A percentile compares a stretch with the other conserved stretches of the same genome.
phyloP scores from a whole-genome alignment of 257 asterid species.

The Phtheirospermum japonicum region DNA sequence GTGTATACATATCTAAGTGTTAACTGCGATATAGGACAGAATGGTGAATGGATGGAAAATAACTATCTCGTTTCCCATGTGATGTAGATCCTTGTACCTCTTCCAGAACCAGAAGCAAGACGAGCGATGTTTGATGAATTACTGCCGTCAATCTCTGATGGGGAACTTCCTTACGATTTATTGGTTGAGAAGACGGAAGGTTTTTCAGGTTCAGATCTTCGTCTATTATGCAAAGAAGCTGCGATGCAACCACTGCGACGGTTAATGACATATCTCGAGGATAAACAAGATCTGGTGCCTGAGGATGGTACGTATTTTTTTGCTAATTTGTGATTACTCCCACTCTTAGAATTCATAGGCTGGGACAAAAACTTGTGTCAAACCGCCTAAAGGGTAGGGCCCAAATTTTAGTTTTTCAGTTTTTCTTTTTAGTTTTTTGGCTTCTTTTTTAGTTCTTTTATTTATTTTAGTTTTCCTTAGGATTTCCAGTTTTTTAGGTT shows the following conservation, averaged over 20 bases:
- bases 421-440: too few relatives aligned
- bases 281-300: conserved; percentile 54
- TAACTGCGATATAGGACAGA: conserved; percentile 2
- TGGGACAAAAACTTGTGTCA: too few relatives aligned
- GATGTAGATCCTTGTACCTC: conserved; percentile 86
- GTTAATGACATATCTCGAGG: conserved; percentile 74
- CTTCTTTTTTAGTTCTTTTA: too few relatives aligned
- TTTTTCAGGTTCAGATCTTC: conserved; percentile 92
- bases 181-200: conserved; percentile 73
- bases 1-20: neutral
- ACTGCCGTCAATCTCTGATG: conserved; percentile 51
- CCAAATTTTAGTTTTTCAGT: too few relatives aligned
- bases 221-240: conserved; percentile 92
- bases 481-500: too few relatives aligned
- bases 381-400: too few relatives aligned
- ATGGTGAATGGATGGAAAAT: conserved; percentile 13
- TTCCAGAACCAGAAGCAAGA: conserved; percentile 95
- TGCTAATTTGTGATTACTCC: conserved; percentile 10
- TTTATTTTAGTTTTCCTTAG: too few relatives aligned
- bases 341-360: neutral
- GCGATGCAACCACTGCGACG: conserved; percentile 97
- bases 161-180: conserved; percentile 68
- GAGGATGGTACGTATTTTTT: conserved; percentile 70
- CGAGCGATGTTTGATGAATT: conserved; percentile 84
- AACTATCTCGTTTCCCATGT: conserved; percentile 23